Base-by-base conservation (phyloP, 208 protist genomes). In the Leishmania gerbilli region DNA sequence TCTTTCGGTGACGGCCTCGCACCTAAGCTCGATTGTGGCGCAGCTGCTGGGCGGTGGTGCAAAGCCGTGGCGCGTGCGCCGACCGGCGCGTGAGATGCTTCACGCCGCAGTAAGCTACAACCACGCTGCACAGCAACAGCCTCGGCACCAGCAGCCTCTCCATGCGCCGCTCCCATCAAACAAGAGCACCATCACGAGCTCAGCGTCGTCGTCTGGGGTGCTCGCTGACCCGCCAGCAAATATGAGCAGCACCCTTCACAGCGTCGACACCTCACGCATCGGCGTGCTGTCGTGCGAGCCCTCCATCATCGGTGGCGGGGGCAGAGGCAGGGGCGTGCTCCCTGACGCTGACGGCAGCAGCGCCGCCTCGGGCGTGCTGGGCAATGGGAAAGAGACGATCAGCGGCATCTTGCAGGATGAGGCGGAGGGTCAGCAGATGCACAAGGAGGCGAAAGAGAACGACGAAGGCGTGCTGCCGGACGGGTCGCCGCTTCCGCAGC, bases 1-100 rank as follows among this genome's bases (percentile, higher is more conserved):
- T 60, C 85, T 91, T 40, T 79, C 86, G 45, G 80, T 95, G 37
- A 86, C 88, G 24, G 74, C 75, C 21, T 76, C 80, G 19, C 93
- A 96, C 69, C 45, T 96, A 6, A 71, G 74, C 34, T 92, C 90
- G 1, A 76, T 96, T 27, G 79, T 93, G 31, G 77, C 87, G 84
- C 90, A 95, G 80, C 84, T 96, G 62, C 79, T 91, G 6, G 83
- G 81, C 37, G 72, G 75, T 60, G 87, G 84, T 2, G 89, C 71
- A 31, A 71, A 71, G 42, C 91, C 89, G 71, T 84, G 83, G 79
- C 81, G 82, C 51, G 83, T 94, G 74, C 89, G 90, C 34, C 88
- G 93, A 31, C 93, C 93, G 7, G 91, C 90, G 34, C 81, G 79
- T 24, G 90, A 90, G 78, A 80, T 90, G 82, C 64, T 86, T 17